phyloP scores from a whole-genome alignment of 768 basidiomycete species.

The Kwoniella heveanensis region DNA sequence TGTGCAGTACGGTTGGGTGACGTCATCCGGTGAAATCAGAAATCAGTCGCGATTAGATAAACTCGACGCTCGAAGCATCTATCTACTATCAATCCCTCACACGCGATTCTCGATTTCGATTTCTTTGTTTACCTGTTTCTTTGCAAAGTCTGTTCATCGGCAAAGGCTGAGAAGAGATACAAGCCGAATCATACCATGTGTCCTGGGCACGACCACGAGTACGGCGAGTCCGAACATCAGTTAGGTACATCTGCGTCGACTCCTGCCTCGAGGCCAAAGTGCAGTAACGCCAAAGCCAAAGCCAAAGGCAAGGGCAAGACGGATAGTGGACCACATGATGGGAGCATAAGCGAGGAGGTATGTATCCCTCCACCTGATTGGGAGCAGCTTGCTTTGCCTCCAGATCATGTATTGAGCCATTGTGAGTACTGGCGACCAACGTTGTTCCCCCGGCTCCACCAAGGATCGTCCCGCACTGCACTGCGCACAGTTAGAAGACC shows the following conservation, averaged over 20 bases:
- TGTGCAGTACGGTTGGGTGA: no score
- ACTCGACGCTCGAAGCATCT: neutral
- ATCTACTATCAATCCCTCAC: neutral
- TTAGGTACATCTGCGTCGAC: no score
- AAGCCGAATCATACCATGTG: neutral
- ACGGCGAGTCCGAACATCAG: neutral
- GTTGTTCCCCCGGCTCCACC: no score
- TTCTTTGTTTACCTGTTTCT: no score
- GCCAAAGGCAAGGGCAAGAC: no score
- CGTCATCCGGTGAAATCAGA: neutral
- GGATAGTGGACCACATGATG: neutral
- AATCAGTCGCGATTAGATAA: neutral
- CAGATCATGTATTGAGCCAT: constrained; percentile 29
- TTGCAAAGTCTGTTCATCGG: no score
- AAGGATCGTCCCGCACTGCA: no score
- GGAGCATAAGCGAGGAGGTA: neutral
- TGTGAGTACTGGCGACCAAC: constrained; percentile 34
- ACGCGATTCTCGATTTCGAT: no score
- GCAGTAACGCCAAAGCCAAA: no score
- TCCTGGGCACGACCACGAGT: neutral
- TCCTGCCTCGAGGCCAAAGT: no score
- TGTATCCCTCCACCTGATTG: constrained; percentile 29
- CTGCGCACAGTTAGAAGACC: no score
- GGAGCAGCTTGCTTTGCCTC: constrained; percentile 31
- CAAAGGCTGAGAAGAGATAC: no score